Base-by-base conservation (phyloP, 148 eudicot species). In the Nepenthes mirabilis region DNA sequence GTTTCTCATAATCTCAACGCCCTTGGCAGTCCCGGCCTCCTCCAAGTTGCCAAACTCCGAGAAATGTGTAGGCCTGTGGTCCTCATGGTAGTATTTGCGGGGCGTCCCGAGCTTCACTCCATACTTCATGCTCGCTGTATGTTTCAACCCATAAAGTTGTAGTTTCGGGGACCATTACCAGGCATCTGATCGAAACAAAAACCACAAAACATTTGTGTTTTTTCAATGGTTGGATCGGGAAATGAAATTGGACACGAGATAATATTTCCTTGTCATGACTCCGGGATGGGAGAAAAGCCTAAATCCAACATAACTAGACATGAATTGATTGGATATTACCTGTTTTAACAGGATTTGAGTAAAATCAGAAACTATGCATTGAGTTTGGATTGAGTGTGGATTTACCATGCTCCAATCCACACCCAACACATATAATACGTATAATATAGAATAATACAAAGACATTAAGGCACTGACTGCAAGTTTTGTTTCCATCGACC, bases 71-170 rank as follows among this genome's bases (percentile, higher is more conserved):
- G 99, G 99, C 47, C 97, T 75, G 60, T 94, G 99, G 40, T 94
- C 97, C 70, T 94, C 99, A n/a, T 89, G 77, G 63, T 89, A 94
- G 72, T 74, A 94, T 62, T 94, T 97, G 9, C 86, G 78, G 0
- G 99, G 99, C 2, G 91, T 75, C 54, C 99, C 99, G 2, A 94
- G 82, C 77, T 84, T 94, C 34, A 94, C 81, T 4, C 97, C 99
- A 34, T 89, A 94, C 43, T 67, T 86, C 99, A 94, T 85, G 86
- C 85, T 72, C 32, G 62, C 74, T 0, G 87, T 80, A 52, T 94
- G 99, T 74, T 84, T 94, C 70, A 90, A 97, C 99, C 99, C 99
- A 89, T 89, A 70, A 94, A 94, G 70, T 94, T 94, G 76, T 82
- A 94, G 55, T 94, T 94, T 97, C 99, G 89, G 0, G 99, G 99